Conservation (phyloP, 208 protist genomes). For the Tritrichomonas musculus region DNA sequence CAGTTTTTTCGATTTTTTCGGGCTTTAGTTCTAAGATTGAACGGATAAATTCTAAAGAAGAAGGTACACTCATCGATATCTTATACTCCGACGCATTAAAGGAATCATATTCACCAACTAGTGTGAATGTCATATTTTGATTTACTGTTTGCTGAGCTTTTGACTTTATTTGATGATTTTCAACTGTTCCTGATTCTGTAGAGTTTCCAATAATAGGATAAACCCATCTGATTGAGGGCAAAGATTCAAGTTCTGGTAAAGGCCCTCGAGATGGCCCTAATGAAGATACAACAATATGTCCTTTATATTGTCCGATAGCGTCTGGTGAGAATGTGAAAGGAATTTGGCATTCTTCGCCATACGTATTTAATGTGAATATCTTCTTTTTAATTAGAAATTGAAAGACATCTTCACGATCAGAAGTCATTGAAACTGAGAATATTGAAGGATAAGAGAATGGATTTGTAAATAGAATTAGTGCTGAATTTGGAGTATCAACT, state of each 20-base stretch:
- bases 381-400: not conserved
- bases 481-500: not conserved
- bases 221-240: not conserved
- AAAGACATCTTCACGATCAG: not conserved
- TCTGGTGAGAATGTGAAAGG: not conserved
- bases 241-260: not conserved
- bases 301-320: not conserved
- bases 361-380: not conserved
- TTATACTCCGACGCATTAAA: not conserved
- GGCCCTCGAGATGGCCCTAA: not conserved
- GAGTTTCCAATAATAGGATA: slow-evolving; percentile 29
- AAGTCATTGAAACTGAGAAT: not conserved
- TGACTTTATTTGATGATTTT: not conserved
- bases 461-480: not conserved
- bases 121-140: not conserved
- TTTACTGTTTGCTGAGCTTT: not conserved
- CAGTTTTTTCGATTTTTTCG: not conserved
- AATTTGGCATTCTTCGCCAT: not conserved
- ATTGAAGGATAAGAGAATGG: not conserved
- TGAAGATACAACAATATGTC: not conserved
- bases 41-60: not conserved
- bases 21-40: not conserved
- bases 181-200: not conserved
- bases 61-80: not conserved
- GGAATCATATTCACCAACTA: not conserved